These are phyloP conservation scores for Paulownia fortunei DNA, from an alignment of 257 asterid species.

Conservation along the genomic window DNA sequence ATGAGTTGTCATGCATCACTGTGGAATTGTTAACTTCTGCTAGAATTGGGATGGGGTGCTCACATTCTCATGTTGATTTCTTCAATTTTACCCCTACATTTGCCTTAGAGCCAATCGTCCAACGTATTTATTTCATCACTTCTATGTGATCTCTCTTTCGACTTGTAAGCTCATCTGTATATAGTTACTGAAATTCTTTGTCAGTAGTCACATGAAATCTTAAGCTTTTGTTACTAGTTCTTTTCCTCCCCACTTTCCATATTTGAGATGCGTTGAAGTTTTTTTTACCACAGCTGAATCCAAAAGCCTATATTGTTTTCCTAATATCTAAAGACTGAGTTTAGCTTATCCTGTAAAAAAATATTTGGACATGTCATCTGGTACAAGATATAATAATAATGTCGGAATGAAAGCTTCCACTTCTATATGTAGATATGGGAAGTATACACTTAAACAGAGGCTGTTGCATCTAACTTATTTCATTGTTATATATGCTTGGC, in stretches of 20 bases:
- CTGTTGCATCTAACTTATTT: slow-evolving; percentile 18
- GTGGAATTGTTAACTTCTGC: not conserved
- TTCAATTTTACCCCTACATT: not conserved
- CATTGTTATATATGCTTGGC: not conserved
- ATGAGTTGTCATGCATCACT: not conserved
- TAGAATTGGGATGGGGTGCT: not conserved
- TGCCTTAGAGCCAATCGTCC: not conserved
- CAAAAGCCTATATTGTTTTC: not conserved
- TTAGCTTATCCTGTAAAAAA: not conserved
- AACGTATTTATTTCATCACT: not conserved
- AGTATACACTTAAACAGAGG: not conserved
- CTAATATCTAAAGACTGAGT: not conserved
- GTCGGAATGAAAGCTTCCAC: not conserved
- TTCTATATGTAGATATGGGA: not conserved
- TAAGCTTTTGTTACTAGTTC: not conserved
- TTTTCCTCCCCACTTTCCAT: not conserved
- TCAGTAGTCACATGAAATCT: not conserved
- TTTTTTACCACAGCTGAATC: not conserved
- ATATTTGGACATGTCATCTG: not conserved
- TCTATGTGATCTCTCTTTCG: not conserved
- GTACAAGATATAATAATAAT: not conserved
- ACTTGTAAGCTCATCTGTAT: not conserved
- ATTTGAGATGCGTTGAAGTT: not conserved
- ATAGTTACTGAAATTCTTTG: not conserved
- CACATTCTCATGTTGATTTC: not conserved